A percentile compares a stretch with the other conserved stretches of the same genome.
Conservation (phyloP, 2,329 filamentous ascomycete species). For the Tolypocladium amazonense region DNA sequence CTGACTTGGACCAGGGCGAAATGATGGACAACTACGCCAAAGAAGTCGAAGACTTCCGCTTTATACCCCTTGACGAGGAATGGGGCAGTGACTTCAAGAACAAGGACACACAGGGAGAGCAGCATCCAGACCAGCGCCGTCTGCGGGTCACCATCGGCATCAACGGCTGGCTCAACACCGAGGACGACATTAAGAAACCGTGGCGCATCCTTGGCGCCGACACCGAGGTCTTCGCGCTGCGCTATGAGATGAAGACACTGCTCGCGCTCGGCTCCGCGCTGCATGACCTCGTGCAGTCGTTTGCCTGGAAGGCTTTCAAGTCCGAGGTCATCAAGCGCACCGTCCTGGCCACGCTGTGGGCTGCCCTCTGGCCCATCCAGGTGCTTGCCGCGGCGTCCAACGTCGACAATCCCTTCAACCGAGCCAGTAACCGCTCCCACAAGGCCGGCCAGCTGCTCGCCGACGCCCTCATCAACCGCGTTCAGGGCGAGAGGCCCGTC, state of each 20-base stretch:
- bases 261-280: slow-evolving; percentile 67
- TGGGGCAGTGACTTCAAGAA: slow-evolving; percentile 18
- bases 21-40: slow-evolving; percentile 84
- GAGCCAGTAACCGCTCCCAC: slow-evolving; percentile 65
- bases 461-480: slow-evolving; percentile 70
- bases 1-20: slow-evolving; percentile 40
- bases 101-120: slow-evolving; percentile 3
- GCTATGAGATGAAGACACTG: slow-evolving; percentile 72
- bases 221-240: slow-evolving; percentile 72
- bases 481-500: slow-evolving; percentile 72
- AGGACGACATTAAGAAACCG: slow-evolving; percentile 66
- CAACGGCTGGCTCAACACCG: slow-evolving; percentile 72
- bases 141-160: slow-evolving; percentile 77
- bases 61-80: slow-evolving; percentile 57
- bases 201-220: slow-evolving; percentile 66
- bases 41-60: slow-evolving; percentile 73
- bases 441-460: slow-evolving; percentile 74
- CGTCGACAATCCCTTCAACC: slow-evolving; percentile 73
- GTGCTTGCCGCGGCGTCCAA: slow-evolving; percentile 55
- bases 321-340: slow-evolving; percentile 65
- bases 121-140: slow-evolving; percentile 29
- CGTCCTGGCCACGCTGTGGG: slow-evolving; percentile 55
- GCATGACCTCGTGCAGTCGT: slow-evolving; percentile 58
- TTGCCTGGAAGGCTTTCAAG: slow-evolving; percentile 66
- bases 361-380: slow-evolving; percentile 60